phyloP scores from a whole-genome alignment of 345 rosid genomes.

The Streptanthus diversifolius region DNA sequence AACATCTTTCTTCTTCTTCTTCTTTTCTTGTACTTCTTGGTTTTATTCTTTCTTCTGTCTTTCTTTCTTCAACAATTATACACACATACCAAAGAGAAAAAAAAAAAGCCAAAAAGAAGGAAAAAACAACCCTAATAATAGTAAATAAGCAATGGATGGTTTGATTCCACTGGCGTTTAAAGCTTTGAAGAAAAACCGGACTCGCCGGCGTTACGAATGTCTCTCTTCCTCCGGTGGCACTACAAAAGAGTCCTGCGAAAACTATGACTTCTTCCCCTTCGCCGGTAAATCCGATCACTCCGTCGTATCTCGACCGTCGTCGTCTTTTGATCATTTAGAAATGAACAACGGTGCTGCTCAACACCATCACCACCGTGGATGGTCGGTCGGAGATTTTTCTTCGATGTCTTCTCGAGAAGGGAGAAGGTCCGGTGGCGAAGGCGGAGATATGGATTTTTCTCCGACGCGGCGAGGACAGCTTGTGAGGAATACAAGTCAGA shows the following conservation, averaged over 20 bases:
- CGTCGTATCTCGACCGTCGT: not conserved
- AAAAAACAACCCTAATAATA: not conserved
- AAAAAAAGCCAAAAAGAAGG: not conserved
- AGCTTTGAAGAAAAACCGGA: constrained; percentile 56
- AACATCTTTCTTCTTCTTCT: not conserved
- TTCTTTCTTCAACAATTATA: not conserved
- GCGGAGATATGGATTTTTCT: not conserved
- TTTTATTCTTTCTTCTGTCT: not conserved
- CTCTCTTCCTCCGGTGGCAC: constrained; percentile 45
- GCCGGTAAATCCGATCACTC: not conserved
- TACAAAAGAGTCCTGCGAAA: constrained; percentile 3
- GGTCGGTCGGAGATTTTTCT: constrained; percentile 23
- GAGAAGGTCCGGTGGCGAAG: constrained; percentile 16
- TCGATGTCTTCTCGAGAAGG: constrained; percentile 28
- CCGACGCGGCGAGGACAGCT: constrained; percentile 36
- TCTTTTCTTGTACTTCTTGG: not conserved
- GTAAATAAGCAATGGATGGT: constrained; percentile 58
- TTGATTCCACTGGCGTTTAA: constrained; percentile 63
- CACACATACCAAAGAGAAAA: not conserved
- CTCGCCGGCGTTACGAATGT: constrained; percentile 59
- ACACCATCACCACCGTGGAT: constrained; percentile 27
- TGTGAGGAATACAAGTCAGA: constrained; percentile 59
- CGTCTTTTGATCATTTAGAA: constrained; percentile 16
- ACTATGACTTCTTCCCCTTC: constrained; percentile 7
- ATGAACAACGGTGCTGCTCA: constrained; percentile 11